phyloP scores from a whole-genome alignment of 495 filamentous ascomycete genomes.

The Margaritispora aquatica region DNA sequence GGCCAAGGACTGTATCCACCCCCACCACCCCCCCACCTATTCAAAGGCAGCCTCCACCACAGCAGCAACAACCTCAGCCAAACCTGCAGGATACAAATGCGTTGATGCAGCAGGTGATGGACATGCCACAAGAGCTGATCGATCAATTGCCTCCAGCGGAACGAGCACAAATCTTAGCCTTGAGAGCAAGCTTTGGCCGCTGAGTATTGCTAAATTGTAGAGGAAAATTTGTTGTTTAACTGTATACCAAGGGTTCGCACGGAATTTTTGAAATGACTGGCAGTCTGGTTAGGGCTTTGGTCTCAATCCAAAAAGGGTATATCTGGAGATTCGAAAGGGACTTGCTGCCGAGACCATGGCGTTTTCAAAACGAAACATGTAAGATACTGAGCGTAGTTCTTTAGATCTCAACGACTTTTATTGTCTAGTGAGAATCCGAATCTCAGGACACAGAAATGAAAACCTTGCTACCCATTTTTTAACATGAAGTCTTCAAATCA shows the following conservation, averaged over 20 bases:
- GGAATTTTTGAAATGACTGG: background rate
- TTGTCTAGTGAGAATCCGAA: too few relatives aligned
- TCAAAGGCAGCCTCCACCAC: slow-evolving; percentile 31
- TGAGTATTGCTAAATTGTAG: background rate
- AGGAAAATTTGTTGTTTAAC: background rate
- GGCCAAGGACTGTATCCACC: slow-evolving; percentile 42
- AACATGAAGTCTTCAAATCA: too few relatives aligned
- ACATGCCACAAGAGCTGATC: slow-evolving; percentile 67
- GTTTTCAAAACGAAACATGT: background rate
- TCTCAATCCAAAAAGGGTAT: too few relatives aligned
- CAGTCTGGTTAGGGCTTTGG: background rate
- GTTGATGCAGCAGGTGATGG: slow-evolving; percentile 68
- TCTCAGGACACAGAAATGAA: too few relatives aligned
- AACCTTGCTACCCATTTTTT: too few relatives aligned
- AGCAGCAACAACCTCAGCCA: slow-evolving; percentile 36
- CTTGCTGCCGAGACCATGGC: background rate
- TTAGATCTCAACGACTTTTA: background rate
- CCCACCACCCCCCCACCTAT: slow-evolving; percentile 30
- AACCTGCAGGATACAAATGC: slow-evolving; percentile 46
- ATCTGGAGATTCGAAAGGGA: too few relatives aligned
- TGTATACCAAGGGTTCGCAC: background rate
- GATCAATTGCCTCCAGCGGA: slow-evolving; percentile 67
- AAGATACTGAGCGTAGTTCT: background rate
- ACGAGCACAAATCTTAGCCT: slow-evolving; percentile 66
- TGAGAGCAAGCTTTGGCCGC: slow-evolving; percentile 44